Conservation (phyloP, 345 rosid genomes). For the Microthlaspi erraticum region DNA sequence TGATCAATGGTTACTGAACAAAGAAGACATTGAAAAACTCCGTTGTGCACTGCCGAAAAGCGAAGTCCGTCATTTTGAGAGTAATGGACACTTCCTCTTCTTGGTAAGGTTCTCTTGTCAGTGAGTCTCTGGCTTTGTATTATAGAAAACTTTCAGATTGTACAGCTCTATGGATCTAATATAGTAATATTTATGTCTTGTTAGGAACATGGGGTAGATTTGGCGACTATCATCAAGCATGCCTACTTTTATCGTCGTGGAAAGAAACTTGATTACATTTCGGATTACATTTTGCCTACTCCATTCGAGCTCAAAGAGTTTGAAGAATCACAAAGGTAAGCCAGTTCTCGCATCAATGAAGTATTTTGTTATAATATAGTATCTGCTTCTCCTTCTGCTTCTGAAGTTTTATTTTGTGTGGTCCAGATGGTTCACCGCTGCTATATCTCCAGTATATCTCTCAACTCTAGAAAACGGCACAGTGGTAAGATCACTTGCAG, state of each 20-base stretch:
- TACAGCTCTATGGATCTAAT: not conserved
- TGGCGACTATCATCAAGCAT: constrained; percentile 51
- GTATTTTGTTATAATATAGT: constrained; percentile 50
- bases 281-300: constrained; percentile 62
- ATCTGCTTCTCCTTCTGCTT: constrained; percentile 37
- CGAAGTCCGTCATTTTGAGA: constrained; percentile 58
- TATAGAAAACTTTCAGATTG: not conserved
- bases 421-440: constrained; percentile 49
- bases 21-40: constrained; percentile 66
- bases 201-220: constrained; percentile 67
- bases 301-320: constrained; percentile 53
- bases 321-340: constrained; percentile 47
- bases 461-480: constrained; percentile 75
- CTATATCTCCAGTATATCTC: constrained; percentile 54
- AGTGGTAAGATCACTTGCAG: constrained; percentile 76
- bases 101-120: constrained; percentile 54
- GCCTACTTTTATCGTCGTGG: constrained; percentile 61
- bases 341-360: not conserved
- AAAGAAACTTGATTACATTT: constrained; percentile 43
- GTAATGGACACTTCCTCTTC: constrained; percentile 71
- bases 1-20: constrained; percentile 70
- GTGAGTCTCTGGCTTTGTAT: not conserved
- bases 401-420: no score
- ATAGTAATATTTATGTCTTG: not conserved
- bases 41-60: constrained; percentile 48